Percentiles rank a stretch among this genome's conserved stretches.
These are phyloP conservation scores for Eucalyptus coolabah DNA, from an alignment of 345 rosid genomes.

Conservation along the genomic window DNA sequence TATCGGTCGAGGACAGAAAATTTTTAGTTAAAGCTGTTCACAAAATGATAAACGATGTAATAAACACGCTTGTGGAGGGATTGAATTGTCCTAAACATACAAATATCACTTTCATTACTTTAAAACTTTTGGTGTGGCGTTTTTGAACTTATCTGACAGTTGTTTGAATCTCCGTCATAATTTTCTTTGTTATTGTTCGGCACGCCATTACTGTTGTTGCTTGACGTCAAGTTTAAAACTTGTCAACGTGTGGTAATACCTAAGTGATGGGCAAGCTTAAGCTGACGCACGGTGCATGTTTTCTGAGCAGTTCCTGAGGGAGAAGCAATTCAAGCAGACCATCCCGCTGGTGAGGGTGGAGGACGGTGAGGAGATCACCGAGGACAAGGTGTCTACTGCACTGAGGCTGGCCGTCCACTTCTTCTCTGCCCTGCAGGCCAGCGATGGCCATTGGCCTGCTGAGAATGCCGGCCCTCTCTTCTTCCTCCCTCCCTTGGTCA, in stretches of 20 bases:
- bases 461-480: slow-evolving; percentile 24
- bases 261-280: not conserved
- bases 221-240: not conserved
- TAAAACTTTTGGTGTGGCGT: not conserved
- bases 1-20: too few relatives aligned
- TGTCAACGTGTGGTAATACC: not conserved
- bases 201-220: not conserved
- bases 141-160: not conserved
- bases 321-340: slow-evolving; percentile 12
- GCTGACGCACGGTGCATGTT: not conserved
- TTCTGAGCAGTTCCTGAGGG: slow-evolving; percentile 8
- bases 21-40: too few relatives aligned
- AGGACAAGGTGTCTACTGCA: slow-evolving; percentile 1
- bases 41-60: too few relatives aligned
- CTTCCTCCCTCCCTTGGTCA: slow-evolving; percentile 17
- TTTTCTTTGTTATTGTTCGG: not conserved
- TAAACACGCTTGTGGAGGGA: not conserved
- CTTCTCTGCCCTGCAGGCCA: slow-evolving; percentile 22
- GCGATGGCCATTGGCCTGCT: slow-evolving; percentile 30
- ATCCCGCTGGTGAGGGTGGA: slow-evolving; percentile 7
- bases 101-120: not conserved
- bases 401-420: slow-evolving; percentile 11
- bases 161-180: not conserved
- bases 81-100: not conserved
- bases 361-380: slow-evolving; percentile 10